A percentile compares a stretch with the other conserved stretches of the same genome.
Conservation (phyloP, 2,329 filamentous ascomycete species). For the Endothia cerciana region DNA sequence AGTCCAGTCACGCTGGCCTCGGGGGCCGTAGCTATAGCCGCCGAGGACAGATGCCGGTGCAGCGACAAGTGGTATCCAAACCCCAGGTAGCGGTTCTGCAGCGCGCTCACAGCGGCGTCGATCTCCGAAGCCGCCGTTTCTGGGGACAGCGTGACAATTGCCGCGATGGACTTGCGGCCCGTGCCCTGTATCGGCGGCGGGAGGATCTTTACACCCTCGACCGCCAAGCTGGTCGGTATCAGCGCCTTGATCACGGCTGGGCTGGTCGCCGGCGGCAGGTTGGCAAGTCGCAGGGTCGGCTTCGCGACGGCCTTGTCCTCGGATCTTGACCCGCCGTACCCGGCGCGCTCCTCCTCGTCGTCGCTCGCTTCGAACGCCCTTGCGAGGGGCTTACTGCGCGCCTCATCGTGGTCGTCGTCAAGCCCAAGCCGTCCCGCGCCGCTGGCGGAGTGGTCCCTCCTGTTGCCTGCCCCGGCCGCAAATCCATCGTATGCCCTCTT, state of each 20-base stretch:
- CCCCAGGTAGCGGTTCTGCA: constrained; percentile 85
- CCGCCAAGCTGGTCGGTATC: constrained; percentile 61
- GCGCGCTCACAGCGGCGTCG: constrained; percentile 73
- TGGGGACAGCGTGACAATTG: constrained; percentile 79
- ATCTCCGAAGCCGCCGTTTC: constrained; percentile 85
- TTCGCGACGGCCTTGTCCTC: constrained; percentile 65
- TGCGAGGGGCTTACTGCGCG: constrained; percentile 54
- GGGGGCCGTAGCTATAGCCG: constrained; percentile 54
- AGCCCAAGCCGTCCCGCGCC: constrained; percentile 42
- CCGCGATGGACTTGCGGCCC: constrained; percentile 73
- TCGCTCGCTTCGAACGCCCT: constrained; percentile 74
- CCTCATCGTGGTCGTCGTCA: constrained; percentile 42
- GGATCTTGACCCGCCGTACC: constrained; percentile 38
- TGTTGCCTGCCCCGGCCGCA: constrained; percentile 42
- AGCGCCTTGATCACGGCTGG: constrained; percentile 63
- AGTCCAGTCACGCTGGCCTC: constrained; percentile 48
- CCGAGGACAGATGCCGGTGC: constrained; percentile 82
- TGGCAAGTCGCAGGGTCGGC: constrained; percentile 65
- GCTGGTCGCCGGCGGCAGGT: constrained; percentile 63
- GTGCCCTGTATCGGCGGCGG: constrained; percentile 55
- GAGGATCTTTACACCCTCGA: constrained; percentile 76
- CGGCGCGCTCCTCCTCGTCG: constrained; percentile 47
- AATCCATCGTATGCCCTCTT: constrained; percentile 58
- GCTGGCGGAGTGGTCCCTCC: constrained; percentile 36
- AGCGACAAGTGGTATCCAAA: constrained; percentile 81